Evolutionary conservation across 169 alveolate species (phyloP), one percentile per base, ranked within the genome.

Genomic region (Eimeria mitis): DNA sequence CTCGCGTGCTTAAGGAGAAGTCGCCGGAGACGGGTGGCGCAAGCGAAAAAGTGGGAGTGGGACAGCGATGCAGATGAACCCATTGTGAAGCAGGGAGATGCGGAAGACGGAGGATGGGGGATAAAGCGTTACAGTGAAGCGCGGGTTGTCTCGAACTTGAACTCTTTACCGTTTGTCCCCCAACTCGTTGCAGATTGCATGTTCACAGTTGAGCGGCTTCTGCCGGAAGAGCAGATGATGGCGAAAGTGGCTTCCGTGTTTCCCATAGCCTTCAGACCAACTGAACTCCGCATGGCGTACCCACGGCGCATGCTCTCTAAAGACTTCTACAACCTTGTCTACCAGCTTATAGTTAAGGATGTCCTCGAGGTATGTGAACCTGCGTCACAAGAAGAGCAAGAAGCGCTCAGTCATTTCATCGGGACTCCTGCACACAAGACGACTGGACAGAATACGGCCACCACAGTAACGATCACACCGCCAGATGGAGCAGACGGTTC

Each of bases 151-250:
- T 96, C 96, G 37, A 94, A 97, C 89, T 85, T 97, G 73, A 88
- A 79, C 63, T 95, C 96, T 59, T 75, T 97, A 37, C 97, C 97
- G 21, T 97, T 95, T 73, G 96, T 96, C 44, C 97, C 97, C 23
- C 97, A 96, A 81, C 95, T 95, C 44, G 97, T 94, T 16, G 98
- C 98, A 42, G 94, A 91, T 9, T 96, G 97, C 89, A 97, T 97
- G 98, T 96, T 97, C 34, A 95, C 95, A n/a, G 94, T 97, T 37
- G 98, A 97, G 65, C 91, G 96, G 42, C 97, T 97, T 44, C 94
- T 97, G 84, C 98, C 98, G 19, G 98, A 97, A 81, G 98, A 97
- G 94, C 98, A 97, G 89, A 94, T 96, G 98, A 96, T 96, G 91
- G 98, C 98, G 37, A 97, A 97, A 68, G 96, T 96, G 71, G 98